Evolutionary conservation across 306 rosid genomes (phyloP).

Genomic region (Fragaria iinumae): DNA sequence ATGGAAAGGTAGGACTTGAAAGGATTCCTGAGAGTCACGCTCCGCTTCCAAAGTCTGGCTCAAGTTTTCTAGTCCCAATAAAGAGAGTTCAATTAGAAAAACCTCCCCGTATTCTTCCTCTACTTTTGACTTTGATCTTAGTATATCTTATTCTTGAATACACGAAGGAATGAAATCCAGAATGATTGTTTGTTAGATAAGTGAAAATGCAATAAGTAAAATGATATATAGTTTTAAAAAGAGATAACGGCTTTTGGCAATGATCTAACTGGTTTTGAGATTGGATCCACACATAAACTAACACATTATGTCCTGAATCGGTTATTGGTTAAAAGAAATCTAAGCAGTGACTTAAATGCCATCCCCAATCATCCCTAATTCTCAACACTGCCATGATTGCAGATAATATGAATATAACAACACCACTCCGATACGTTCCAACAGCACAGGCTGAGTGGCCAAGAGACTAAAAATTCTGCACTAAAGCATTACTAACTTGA

Average conservation of each 20-base stretch:
- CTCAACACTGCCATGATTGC: neutral
- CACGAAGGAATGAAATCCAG: neutral
- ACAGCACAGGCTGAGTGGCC: neutral
- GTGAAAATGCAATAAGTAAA: neutral
- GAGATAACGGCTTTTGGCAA: neutral
- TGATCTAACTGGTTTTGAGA: neutral
- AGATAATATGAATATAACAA: neutral
- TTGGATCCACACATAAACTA: neutral
- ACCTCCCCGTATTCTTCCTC: neutral
- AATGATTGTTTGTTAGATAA: neutral
- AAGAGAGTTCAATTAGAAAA: conserved; percentile 15
- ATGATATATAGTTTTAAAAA: neutral
- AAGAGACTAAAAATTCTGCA: neutral
- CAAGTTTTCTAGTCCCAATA: conserved; percentile 62
- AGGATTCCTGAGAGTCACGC: conserved; percentile 81
- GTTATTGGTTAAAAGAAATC: neutral
- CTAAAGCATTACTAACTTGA: neutral
- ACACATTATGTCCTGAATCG: no score
- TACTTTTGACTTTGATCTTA: neutral
- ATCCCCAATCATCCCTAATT: neutral
- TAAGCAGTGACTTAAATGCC: neutral
- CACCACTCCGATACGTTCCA: neutral
- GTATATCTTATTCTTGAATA: neutral
- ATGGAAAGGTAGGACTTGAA: conserved; percentile 85
- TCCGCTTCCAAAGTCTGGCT: conserved; percentile 84